Base-by-base conservation (phyloP, 768 basidiomycete species). In the Mycena pura region DNA sequence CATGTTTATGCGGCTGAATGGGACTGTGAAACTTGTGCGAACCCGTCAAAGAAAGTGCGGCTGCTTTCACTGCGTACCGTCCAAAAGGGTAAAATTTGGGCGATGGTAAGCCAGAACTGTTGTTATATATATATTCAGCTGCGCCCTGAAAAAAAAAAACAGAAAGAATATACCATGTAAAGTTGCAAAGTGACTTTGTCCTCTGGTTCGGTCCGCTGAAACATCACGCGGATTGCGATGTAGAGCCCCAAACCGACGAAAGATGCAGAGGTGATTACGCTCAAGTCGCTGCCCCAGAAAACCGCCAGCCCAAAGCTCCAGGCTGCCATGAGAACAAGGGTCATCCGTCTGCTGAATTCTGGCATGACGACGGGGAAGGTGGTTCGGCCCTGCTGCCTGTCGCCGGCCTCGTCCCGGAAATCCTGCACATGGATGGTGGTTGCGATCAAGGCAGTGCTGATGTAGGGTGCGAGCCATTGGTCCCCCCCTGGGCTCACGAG, bases 351-450 rank as follows among this genome's bases (percentile, higher is more conserved):
- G 47, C 47, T 32, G 47, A 34, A 34, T 24, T 48, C 29, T 14
- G 47, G 47, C 47, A 48, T 28, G 13, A 67, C 51, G 27, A 77
- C 70, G 5, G 76, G 74, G 11, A 76, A 57, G 0, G 75, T 77
- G 11, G 58, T 66, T 29, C 76, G 69, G 9, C 76, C 75, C 14
- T 68, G 60, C 24, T 38, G 60, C 22, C 53, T 57, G 48, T 77
- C 76, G 4, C 76, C 76, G 10, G 67, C 64, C 19, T 67, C 67
- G 27, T 77, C 76, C 2, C 66, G 61, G 53, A 77, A 77, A 40
- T 77, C 76, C 56, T 76, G 73, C 0, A 74, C 72, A 31, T 79
- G 76, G 11, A 78, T 75, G 3, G 79, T 80, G 8, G 72, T 68
- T 19, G 66, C 48, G 27, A 72, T 66, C 10, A 73, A 48, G 15